Base-by-base conservation (phyloP, 1,139 yeast species). In the Hyphopichia buzzinii region DNA sequence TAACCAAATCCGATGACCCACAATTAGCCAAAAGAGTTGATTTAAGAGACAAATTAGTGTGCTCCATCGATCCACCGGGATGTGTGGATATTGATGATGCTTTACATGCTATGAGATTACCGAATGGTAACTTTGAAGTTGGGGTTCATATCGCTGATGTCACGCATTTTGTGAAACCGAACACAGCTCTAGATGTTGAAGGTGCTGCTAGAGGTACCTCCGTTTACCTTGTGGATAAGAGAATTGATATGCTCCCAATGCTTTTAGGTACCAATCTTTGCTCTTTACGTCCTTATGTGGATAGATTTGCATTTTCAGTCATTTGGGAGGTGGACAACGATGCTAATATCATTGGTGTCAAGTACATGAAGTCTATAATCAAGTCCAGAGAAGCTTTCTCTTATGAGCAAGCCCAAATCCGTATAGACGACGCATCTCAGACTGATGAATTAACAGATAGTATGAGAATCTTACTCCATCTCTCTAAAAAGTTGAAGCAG, bases 21-120 rank as follows among this genome's bases (percentile, higher is more conserved):
- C 67, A 77, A 44, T 62, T 85, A 48, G 67, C 72, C 24, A 78
- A 81, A 47, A 79, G 99, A 58, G 76, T 69, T 38, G 99, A 94
- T 61, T 71, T 90, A 42, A 78, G 98, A 54, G 94, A 92, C 50
- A 79, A 88, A 49, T 68, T 88, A 32, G 89, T 94, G 29, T 94
- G 99, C 59, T 85, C 96, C 27, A 94, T 94, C 47, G 99, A 94
- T 72, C 99, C 99, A 11, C 97, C 97, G 2, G 84, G 85, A 30
- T 92, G 98, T 79, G 97, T 90, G 47, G 99, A 94, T 77, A 94
- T 94, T 50, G 99, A 94, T 69, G 99, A 94, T 67, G 98, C 99
- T 1, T 69, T 94, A 38, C 98, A 94, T 57, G 97, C 98, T 0
- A 70, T 74, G 46, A 57, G 61, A 38, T 72, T 94, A 33, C 90